Conservation (phyloP, 2,329 filamentous ascomycete genomes). For the Dactylella cylindrospora region DNA sequence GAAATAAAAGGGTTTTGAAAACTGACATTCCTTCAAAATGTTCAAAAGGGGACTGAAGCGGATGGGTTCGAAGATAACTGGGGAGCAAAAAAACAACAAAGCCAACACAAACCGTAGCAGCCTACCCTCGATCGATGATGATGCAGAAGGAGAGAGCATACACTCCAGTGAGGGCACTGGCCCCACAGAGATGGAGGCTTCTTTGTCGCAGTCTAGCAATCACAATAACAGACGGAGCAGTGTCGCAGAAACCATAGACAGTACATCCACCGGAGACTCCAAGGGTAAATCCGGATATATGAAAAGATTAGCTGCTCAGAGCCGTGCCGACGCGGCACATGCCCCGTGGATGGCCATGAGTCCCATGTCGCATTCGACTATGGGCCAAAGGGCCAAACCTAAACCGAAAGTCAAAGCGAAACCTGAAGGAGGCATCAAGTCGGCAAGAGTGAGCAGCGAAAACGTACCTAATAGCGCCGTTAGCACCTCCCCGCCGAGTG, state of each 20-base stretch:
- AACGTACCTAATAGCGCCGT: slow-evolving; percentile 8
- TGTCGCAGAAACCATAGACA: slow-evolving; percentile 27
- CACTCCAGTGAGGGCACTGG: background rate
- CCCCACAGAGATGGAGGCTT: background rate
- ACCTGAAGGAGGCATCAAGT: background rate
- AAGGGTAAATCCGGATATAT: slow-evolving; percentile 23
- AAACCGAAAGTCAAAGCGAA: background rate
- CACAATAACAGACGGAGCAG: slow-evolving; percentile 24
- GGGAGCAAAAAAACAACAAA: slow-evolving; percentile 36
- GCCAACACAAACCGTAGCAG: slow-evolving; percentile 29
- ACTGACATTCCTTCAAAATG: no score
- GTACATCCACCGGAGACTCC: slow-evolving; percentile 21
- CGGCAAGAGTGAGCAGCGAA: slow-evolving; percentile 11
- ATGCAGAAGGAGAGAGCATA: background rate
- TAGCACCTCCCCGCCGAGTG: background rate
- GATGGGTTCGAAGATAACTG: slow-evolving; percentile 18
- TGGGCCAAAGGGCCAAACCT: background rate
- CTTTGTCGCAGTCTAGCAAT: background rate
- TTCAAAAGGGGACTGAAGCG: no score
- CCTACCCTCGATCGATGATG: slow-evolving; percentile 21
- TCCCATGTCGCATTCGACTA: slow-evolving; percentile 11
- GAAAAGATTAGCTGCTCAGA: slow-evolving; percentile 26
- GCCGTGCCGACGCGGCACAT: slow-evolving; percentile 6
- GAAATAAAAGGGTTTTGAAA: no score
- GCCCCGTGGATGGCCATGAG: slow-evolving; percentile 35